Evolutionary conservation across 305 asterid species (phyloP).

Genomic region (Fraxinus angustifolia): DNA sequence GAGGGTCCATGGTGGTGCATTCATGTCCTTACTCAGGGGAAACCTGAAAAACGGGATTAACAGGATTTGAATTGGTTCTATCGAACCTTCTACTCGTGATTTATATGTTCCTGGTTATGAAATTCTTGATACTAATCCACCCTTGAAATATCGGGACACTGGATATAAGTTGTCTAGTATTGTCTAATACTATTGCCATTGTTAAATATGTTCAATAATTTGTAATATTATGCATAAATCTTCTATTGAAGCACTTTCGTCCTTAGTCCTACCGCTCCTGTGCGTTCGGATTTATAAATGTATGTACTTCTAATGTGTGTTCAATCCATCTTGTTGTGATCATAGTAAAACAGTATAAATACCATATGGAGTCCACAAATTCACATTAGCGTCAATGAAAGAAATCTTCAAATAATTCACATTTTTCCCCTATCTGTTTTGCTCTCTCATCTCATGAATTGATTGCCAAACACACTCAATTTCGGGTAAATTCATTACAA

Average conservation of each 20-base stretch:
- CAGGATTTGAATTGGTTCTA: conserved; percentile 32
- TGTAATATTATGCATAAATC: neutral
- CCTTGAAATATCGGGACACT: neutral
- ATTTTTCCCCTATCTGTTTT: neutral
- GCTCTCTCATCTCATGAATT: neutral
- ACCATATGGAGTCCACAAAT: neutral
- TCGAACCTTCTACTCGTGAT: neutral
- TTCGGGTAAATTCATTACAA: neutral
- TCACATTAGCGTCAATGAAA: neutral
- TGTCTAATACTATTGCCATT: neutral
- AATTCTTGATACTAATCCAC: conserved; percentile 11
- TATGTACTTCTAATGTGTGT: neutral
- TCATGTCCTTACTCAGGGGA: conserved; percentile 72
- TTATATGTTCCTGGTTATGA: neutral
- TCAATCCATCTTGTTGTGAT: neutral
- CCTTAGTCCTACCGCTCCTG: neutral
- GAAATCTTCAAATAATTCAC: neutral
- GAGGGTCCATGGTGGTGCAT: conserved; percentile 94
- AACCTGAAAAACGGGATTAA: conserved; percentile 49
- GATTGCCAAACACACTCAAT: neutral
- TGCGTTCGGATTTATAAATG: neutral
- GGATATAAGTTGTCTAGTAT: neutral
- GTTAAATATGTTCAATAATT: neutral
- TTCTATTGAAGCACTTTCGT: neutral
- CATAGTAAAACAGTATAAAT: neutral